Evolutionary conservation across 306 rosid genomes (phyloP).

Genomic region (Betula pendula): DNA sequence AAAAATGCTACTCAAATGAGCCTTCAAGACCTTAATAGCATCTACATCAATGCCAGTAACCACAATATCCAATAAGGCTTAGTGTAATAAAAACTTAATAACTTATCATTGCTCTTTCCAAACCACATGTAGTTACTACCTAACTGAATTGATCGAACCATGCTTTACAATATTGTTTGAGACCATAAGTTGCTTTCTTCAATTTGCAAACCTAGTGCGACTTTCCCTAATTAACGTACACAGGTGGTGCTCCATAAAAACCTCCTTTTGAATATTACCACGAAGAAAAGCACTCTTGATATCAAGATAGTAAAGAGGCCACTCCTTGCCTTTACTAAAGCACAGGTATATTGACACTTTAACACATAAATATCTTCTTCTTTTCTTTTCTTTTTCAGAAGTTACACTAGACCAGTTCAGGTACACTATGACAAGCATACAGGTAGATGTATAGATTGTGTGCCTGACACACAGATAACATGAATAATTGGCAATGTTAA

Average conservation of each 20-base stretch:
- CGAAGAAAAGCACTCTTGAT: neutral
- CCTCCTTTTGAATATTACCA: neutral
- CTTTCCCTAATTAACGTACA: neutral
- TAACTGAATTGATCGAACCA: neutral
- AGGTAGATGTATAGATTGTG: neutral
- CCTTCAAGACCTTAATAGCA: neutral
- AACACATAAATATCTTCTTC: too few species aligned
- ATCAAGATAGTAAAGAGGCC: neutral
- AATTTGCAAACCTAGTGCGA: neutral
- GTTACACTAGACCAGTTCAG: too few species aligned
- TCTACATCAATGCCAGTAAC: neutral
- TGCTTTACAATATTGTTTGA: neutral
- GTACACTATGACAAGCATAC: too few species aligned
- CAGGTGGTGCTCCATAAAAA: neutral
- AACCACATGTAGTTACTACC: neutral
- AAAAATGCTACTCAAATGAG: neutral
- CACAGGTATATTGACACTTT: too few species aligned
- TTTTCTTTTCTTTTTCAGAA: too few species aligned
- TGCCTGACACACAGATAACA: neutral
- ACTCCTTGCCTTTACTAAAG: neutral
- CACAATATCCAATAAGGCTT: neutral
- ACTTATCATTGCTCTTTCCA: neutral
- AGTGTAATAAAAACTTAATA: neutral
- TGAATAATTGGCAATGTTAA: neutral
- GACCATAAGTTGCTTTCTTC: neutral